Conservation (phyloP, 495 filamentous ascomycete genomes). For the Neurospora sp. region DNA sequence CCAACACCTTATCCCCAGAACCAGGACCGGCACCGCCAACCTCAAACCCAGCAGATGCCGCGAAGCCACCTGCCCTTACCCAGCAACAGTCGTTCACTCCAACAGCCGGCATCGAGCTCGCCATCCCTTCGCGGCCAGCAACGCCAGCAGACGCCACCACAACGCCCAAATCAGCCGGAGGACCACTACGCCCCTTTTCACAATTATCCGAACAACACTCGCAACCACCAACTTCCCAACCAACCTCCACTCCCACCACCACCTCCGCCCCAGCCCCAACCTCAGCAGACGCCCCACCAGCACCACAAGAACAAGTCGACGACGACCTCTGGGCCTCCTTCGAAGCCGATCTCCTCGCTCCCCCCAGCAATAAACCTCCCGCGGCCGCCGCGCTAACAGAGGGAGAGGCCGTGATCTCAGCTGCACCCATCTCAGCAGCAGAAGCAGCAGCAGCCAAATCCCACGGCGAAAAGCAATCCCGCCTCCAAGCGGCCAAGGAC, state of each 20-base stretch:
- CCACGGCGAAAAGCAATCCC: constrained; percentile 45
- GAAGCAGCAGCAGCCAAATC: constrained; percentile 59
- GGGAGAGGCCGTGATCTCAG: constrained; percentile 54
- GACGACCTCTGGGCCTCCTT: constrained; percentile 89
- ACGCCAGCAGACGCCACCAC: constrained; percentile 31
- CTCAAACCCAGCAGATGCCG: not conserved
- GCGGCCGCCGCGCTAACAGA: constrained; percentile 10
- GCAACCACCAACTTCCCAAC: not conserved
- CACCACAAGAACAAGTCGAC: constrained; percentile 36
- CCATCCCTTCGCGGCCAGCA: constrained; percentile 46
- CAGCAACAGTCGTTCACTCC: constrained; percentile 30
- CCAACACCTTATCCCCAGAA: constrained; percentile 14
- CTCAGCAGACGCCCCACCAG: constrained; percentile 2
- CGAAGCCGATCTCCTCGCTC: constrained; percentile 65
- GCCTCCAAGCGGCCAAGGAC: constrained; percentile 53
- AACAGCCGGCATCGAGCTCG: constrained; percentile 38
- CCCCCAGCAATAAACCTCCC: constrained; percentile 2
- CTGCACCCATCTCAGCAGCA: constrained; percentile 57
- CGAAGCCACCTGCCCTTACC: constrained; percentile 18
- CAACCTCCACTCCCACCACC: not conserved
- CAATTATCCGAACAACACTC: not conserved
- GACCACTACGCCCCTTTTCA: not conserved
- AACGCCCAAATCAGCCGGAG: constrained; percentile 11
- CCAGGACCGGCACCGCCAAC: constrained; percentile 11
- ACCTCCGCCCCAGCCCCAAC: constrained; percentile 3